These are phyloP conservation scores for Pelargonium australe DNA, from an alignment of 441 rosid species.

Conservation along the genomic window DNA sequence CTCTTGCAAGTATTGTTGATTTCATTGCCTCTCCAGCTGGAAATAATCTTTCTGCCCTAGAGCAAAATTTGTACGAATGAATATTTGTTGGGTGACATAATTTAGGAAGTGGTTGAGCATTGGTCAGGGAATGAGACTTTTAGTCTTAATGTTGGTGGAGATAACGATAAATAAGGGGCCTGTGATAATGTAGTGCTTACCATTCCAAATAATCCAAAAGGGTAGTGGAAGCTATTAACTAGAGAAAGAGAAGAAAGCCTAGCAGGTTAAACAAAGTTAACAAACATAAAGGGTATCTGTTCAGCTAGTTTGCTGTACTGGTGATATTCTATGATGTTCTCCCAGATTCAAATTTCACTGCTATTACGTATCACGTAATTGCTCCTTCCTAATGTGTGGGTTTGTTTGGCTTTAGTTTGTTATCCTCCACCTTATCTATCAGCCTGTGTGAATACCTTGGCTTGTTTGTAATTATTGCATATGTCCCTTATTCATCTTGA, in stretches of 20 bases:
- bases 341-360: neutral
- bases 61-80: too few species aligned
- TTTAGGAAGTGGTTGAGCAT: too few species aligned
- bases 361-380: neutral
- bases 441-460: neutral
- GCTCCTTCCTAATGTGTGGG: too few species aligned
- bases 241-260: neutral
- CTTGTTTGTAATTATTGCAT: neutral
- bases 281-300: neutral
- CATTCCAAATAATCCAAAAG: neutral
- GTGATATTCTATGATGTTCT: neutral
- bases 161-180: neutral
- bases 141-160: neutral
- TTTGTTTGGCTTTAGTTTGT: neutral
- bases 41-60: too few species aligned
- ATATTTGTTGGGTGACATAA: too few species aligned
- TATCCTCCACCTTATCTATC: neutral
- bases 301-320: neutral
- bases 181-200: neutral
- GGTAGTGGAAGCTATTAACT: neutral
- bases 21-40: too few species aligned
- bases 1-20: too few species aligned
- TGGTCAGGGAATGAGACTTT: neutral
- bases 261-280: neutral
- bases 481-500: too few species aligned